Evolutionary conservation across 2,329 filamentous ascomycete genomes (phyloP), one percentile per base, ranked within the genome.

Genomic region (Talaromyces sp.): DNA sequence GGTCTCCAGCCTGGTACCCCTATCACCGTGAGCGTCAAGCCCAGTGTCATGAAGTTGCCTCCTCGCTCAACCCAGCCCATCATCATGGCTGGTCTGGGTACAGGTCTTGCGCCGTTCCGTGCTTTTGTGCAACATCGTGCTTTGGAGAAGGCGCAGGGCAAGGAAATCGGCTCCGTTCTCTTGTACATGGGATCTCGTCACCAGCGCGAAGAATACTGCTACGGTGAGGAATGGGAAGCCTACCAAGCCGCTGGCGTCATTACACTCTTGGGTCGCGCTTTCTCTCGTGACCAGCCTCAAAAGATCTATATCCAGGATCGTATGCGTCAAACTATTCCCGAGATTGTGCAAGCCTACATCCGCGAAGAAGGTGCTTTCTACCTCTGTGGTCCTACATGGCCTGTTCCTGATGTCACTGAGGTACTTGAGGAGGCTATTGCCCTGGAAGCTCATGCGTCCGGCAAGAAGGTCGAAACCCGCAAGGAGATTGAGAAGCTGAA

Each of bases 241-340:
- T 99, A 99, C 79, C 86, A 95, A 73, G 93, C 93, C 65, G 92
- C 95, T 0, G 95, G 95, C 58, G 91, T 99, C 70, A 93, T 99
- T 75, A 99, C 95, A 0, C 85, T 96, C 46, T 86, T 99, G 58
- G 95, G 95, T 59, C 87, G 91, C 58, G 95, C 95, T 48, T 99
- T 99, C 83, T 96, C 91, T 64, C 89, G 95, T 75, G 95, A 99
- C 75, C 95, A 99, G 84, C 90, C 91, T 16, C 84, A 97, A 81
- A 99, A 99, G 87, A 96, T 99, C 68, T 99, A 99, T 80, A 99
- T 99, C 73, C 95, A 99, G 82, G 95, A 99, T 76, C 87, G 93
- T 68, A 99, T 99, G 95, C 84, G 95, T 63, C 84, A 98, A 84
- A 92, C 89, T 0, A 80, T 98, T 64, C 80, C 82, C 50, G 88